These are phyloP conservation scores for Cutaneotrichosporon daszewskae DNA, from an alignment of 1,284 basidiomycete species.

Conservation along the genomic window DNA sequence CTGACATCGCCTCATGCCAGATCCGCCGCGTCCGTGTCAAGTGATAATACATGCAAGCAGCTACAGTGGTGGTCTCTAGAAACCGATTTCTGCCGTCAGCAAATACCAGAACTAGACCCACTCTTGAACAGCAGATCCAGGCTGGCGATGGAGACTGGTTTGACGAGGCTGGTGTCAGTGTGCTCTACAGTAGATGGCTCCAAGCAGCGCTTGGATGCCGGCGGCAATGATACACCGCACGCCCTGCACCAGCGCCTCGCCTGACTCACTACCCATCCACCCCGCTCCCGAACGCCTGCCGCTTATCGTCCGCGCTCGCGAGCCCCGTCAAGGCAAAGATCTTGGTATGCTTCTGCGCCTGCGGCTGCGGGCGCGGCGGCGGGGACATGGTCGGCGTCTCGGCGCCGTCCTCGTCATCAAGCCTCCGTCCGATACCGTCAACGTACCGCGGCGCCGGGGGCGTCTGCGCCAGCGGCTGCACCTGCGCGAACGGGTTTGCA, in stretches of 20 bases:
- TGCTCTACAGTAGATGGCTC: neutral
- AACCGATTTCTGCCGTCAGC: constrained; percentile 23
- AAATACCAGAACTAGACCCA: constrained; percentile 12
- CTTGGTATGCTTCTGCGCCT: constrained; percentile 44
- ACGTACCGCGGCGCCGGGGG: no score
- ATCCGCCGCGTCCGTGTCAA: no score
- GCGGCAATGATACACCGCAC: no score
- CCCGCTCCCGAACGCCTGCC: constrained; percentile 81
- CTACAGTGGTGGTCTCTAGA: constrained; percentile 4
- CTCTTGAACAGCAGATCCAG: constrained; percentile 75
- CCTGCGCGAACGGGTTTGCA: no score
- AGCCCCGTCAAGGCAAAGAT: constrained; percentile 89
- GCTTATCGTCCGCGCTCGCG: constrained; percentile 86
- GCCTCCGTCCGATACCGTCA: neutral
- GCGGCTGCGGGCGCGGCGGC: constrained; percentile 1
- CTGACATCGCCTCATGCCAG: no score
- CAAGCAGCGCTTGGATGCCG: no score
- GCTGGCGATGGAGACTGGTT: constrained; percentile 87
- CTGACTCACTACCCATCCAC: constrained; percentile 83
- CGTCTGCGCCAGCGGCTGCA: no score
- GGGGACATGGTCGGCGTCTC: no score
- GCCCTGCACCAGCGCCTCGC: neutral
- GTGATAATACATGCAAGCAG: no score
- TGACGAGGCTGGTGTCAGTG: constrained; percentile 61
- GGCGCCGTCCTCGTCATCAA: neutral